Percentiles rank a stretch among this genome's conserved stretches.
Conservation (phyloP, 768 basidiomycete species). For the Panellus pusillus region DNA sequence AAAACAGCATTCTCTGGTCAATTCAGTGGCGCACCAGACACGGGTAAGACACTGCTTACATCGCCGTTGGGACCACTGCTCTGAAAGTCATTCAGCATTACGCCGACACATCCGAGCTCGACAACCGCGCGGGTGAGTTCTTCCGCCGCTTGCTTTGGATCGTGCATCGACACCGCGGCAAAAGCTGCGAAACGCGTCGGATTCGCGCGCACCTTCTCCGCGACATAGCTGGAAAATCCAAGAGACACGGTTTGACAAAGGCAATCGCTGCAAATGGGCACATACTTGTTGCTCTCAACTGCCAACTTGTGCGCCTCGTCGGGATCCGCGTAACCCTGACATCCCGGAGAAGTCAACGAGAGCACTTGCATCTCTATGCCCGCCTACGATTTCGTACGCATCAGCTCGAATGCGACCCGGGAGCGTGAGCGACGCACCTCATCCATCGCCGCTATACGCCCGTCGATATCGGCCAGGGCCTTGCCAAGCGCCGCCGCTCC, state of each 20-base stretch:
- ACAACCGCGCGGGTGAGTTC: conserved; percentile 20
- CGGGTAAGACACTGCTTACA: conserved; percentile 3
- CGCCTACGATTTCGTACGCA: conserved; percentile 3
- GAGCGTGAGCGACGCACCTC: conserved; percentile 2
- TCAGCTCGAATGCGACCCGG: too few relatives aligned
- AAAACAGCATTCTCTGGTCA: conserved; percentile 16
- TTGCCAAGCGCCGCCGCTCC: conserved; percentile 14
- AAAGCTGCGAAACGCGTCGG: conserved; percentile 20
- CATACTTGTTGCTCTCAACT: conserved; percentile 22
- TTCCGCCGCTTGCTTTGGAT: conserved; percentile 18
- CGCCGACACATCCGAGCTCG: conserved; percentile 19
- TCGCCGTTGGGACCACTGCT: conserved; percentile 19
- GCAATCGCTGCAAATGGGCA: neutral
- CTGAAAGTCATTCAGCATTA: conserved; percentile 22
- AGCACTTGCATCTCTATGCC: conserved; percentile 23
- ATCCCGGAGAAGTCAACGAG: conserved; percentile 20
- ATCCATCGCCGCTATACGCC: conserved; percentile 21
- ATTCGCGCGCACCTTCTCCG: conserved; percentile 18
- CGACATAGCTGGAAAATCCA: conserved; percentile 8
- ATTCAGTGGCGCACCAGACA: neutral
- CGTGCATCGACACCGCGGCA: conserved; percentile 23
- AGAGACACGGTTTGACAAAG: too few relatives aligned
- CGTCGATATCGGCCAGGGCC: conserved; percentile 20
- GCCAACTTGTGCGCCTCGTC: conserved; percentile 20
- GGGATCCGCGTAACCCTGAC: conserved; percentile 18